Evolutionary conservation across 23 red algal species (phyloP), one percentile per base, ranked within the genome.

Genomic region (Pyropia yezoensis): DNA sequence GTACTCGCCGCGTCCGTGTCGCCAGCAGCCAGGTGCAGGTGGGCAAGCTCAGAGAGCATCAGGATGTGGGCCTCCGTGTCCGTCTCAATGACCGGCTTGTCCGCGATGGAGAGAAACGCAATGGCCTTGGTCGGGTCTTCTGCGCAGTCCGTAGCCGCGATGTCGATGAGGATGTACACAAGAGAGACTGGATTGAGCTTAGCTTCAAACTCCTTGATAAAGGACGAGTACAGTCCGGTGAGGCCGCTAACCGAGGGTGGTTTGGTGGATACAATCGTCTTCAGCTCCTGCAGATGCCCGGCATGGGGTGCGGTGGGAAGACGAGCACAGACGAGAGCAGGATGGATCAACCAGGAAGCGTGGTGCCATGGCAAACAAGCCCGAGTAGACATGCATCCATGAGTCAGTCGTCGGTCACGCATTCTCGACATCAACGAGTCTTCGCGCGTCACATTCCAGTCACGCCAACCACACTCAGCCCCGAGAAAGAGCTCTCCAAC

Each of bases 111-210:
- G 19, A 96, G 72, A 60, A 96, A 96, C 13, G 47, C 84, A 32
- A 89, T 61, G n/a, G 84, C 83, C 34, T 76, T 65, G 21, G 56
- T 22, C 16, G 83, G 66, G 19, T 54, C 66, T 32, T 67, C 49
- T 62, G 57, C 26, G 51, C 75, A 57, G 22, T 82, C 77, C 27
- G 59, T 50, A 49, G 60, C 64, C 20, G 71, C 61, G 14, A 96
- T 82, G 16, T 49, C 47, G 14, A 68, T 54, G 27, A 96, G 50
- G 67, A 96, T 82, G 34, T 85, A 74, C 9, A 83, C 70, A 18
- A 96, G 83, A n/a, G 84, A 70, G 30, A 96, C 61, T 2, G 92
- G 83, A 51, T 96, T 96, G 18, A 96, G 66, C 22, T 83, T 67
- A 8, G 79, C 62, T 55, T 96, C 83, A 64, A 96, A 90, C 54